phyloP scores from a whole-genome alignment of 768 basidiomycete species.

The Leccinum disarticulatum region DNA sequence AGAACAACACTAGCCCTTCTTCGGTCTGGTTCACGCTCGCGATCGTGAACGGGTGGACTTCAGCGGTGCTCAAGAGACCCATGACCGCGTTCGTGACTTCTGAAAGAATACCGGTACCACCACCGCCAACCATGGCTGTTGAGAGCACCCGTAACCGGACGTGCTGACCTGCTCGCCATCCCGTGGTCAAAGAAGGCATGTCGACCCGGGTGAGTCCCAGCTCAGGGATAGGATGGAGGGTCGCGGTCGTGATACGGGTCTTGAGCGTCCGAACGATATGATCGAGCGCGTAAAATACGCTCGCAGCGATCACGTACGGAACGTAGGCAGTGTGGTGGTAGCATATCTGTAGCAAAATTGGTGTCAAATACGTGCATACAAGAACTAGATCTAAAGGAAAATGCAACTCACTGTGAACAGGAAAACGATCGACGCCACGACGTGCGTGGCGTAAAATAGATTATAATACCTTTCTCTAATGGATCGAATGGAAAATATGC shows the following conservation, averaged over 20 bases:
- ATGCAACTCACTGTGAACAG: conserved; percentile 52
- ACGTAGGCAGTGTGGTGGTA: conserved; percentile 52
- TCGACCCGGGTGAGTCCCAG: conserved; percentile 66
- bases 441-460: conserved; percentile 65
- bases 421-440: conserved; percentile 51
- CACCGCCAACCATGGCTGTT: conserved; percentile 21
- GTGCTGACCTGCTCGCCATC: conserved; percentile 87
- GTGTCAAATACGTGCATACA: background rate
- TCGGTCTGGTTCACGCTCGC: conserved; percentile 55
- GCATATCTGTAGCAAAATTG: conserved; percentile 33
- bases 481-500: conserved; percentile 58
- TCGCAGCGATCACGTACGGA: conserved; percentile 54
- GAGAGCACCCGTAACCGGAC: conserved; percentile 69
- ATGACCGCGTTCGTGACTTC: conserved; percentile 24
- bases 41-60: conserved; percentile 83
- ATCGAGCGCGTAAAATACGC: conserved; percentile 58
- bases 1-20: conserved; percentile 66
- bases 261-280: conserved; percentile 60
- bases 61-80: conserved; percentile 56
- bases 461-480: conserved; percentile 61
- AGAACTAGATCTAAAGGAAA: background rate
- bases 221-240: conserved; percentile 59
- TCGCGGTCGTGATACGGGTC: conserved; percentile 61
- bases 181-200: conserved; percentile 58
- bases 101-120: background rate